A percentile compares a stretch with the other conserved stretches of the same genome.
Conservation (phyloP, 306 rosid genomes). For the Inga oerstediana region DNA sequence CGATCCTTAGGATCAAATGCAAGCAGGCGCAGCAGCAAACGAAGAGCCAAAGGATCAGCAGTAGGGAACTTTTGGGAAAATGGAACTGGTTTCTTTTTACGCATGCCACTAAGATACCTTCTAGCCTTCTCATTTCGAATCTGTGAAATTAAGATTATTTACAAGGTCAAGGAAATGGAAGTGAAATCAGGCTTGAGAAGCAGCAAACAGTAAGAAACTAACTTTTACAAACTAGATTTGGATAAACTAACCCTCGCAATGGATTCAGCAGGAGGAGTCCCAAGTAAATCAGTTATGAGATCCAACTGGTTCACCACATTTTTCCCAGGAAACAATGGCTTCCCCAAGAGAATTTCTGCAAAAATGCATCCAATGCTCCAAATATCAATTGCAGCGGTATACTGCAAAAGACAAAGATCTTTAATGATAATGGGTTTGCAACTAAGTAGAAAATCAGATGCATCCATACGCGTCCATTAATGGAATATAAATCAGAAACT, state of each 20-base stretch:
- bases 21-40: conserved; percentile 72
- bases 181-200: conserved; percentile 29
- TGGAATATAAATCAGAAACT: background rate
- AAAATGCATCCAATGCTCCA: conserved; percentile 99
- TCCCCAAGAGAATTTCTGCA: conserved; percentile 94
- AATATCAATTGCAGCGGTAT: conserved; percentile 94
- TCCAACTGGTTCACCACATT: conserved; percentile 98
- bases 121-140: conserved; percentile 98
- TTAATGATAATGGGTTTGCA: background rate
- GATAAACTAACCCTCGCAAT: conserved; percentile 79
- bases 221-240: conserved; percentile 24
- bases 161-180: conserved; percentile 14
- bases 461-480: background rate
- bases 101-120: conserved; percentile 87
- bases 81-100: conserved; percentile 83
- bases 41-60: conserved; percentile 83
- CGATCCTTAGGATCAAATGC: conserved; percentile 98
- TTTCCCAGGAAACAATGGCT: conserved; percentile 94
- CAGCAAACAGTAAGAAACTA: conserved; percentile 20
- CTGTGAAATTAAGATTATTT: conserved; percentile 48
- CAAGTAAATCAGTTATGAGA: conserved; percentile 97
- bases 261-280: conserved; percentile 85
- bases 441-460: background rate
- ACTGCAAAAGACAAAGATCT: conserved; percentile 56
- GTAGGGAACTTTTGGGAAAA: conserved; percentile 80